Evolutionary conservation across 139 green algal species (phyloP).

Genomic region (Raphidocelis subcapitata): DNA sequence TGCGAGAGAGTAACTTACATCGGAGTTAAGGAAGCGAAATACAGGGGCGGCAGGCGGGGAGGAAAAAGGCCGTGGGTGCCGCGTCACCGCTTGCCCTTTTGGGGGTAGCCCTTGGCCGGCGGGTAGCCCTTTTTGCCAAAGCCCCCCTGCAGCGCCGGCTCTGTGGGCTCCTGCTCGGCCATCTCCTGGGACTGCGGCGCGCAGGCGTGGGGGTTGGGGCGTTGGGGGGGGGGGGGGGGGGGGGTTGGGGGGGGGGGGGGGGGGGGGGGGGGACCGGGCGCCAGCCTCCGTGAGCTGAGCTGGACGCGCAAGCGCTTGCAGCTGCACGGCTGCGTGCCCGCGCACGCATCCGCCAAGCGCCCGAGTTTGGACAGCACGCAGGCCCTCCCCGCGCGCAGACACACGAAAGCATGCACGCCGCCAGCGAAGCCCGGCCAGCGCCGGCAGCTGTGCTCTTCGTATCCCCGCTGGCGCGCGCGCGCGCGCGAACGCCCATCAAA

Average conservation of each 20-base stretch:
- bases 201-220: background rate
- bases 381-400: background rate
- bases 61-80: too few species aligned
- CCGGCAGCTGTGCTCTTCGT: background rate
- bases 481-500: background rate
- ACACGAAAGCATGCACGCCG: background rate
- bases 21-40: too few species aligned
- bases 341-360: background rate
- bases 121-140: slow-evolving; percentile 40
- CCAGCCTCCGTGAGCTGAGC: too few species aligned
- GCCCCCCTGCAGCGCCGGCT: slow-evolving; percentile 22
- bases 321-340: background rate
- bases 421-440: background rate
- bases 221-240: too few species aligned
- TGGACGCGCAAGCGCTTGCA: too few species aligned
- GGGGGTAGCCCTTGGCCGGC: slow-evolving; percentile 40
- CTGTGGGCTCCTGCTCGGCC: slow-evolving; percentile 33
- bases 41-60: too few species aligned
- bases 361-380: background rate
- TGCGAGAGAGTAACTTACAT: too few species aligned
- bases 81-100: slow-evolving; percentile 44
- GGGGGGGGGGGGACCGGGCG: background rate
- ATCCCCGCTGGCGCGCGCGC: background rate
- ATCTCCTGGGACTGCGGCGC: slow-evolving; percentile 26
- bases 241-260: background rate